Conservation (phyloP, 2,329 filamentous ascomycete species). For the Rhynchosporium graminicola region DNA sequence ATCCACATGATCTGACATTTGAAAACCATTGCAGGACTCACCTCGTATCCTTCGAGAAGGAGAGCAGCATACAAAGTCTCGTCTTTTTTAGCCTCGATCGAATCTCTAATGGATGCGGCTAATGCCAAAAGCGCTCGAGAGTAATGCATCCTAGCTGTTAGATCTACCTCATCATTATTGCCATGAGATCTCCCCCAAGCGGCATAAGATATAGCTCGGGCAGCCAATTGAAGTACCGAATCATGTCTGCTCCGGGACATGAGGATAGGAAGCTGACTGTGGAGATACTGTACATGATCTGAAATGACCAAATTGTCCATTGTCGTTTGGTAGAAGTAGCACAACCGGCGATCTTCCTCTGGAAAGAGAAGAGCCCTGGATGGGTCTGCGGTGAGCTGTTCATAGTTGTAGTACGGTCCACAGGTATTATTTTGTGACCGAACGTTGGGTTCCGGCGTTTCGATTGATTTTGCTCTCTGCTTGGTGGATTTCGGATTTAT, state of each 20-base stretch:
- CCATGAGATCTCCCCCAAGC: slow-evolving; percentile 17
- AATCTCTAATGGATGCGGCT: slow-evolving; percentile 21
- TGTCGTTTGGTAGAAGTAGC: slow-evolving; percentile 22
- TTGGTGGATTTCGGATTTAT: neutral
- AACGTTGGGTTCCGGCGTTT: neutral
- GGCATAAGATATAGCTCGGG: slow-evolving; percentile 25
- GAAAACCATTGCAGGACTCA: slow-evolving; percentile 12
- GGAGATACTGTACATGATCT: slow-evolving; percentile 25
- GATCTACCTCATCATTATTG: neutral
- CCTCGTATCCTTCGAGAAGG: slow-evolving; percentile 28
- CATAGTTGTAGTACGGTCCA: neutral
- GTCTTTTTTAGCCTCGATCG: slow-evolving; percentile 23
- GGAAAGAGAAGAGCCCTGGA: slow-evolving; percentile 12
- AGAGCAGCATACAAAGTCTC: slow-evolving; percentile 28
- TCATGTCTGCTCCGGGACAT: slow-evolving; percentile 10
- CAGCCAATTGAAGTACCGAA: slow-evolving; percentile 21
- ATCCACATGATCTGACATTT: neutral
- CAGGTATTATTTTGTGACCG: neutral
- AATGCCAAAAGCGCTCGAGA: slow-evolving; percentile 19
- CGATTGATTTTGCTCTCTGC: neutral
- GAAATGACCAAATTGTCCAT: slow-evolving; percentile 14
- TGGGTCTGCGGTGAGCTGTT: neutral
- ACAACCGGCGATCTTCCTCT: slow-evolving; percentile 14
- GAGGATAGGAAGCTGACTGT: slow-evolving; percentile 23
- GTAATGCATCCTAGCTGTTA: slow-evolving; percentile 20